Base-by-base conservation (phyloP, 257 asterid genomes). In the Avicennia marina region DNA sequence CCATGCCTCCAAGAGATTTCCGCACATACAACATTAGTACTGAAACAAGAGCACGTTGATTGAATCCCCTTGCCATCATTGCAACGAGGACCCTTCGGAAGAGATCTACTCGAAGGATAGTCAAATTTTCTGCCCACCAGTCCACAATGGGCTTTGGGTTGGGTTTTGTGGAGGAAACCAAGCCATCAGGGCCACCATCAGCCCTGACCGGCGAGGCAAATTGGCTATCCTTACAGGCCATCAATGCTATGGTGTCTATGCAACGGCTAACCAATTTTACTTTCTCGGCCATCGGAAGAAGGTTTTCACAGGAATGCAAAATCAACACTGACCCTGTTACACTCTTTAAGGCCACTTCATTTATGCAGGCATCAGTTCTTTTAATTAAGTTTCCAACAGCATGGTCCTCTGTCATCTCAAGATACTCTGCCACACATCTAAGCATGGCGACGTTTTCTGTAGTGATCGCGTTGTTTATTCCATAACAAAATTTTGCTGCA, bases 1-100 rank as follows among this genome's bases (percentile, higher is more conserved):
- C 97, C 97, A 89, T 75, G 71, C 97, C 97, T 65, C 93, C 91
- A 61, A 89, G 93, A 38, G 94, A 78, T 59, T 84, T 90, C 79
- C 86, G 94, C 0, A 83, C 94, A 29, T 90, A 90, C 38, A 90
- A 67, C 97, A 84, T 86, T 16, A 90, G 77, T 19, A 90, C 80
- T 9, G 94, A 95, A 51, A 88, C 95, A 7, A 90, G 83, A 10
- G 86, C 84, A 27, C 78, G 70, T 15, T 80, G 95, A 72, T 86
- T 77, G 64, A 84, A 86, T 16, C 97, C 97, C 58, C 90, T 75
- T 6, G 73, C 79, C 71, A 84, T 66, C 95, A 90, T 86, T 6
- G 95, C 90, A 29, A 78, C 68, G 9, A 90, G 71, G 4, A 82
- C 94, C 76, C 97, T 63, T 49, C 84, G 97, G 50, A 90, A 90